Evolutionary conservation across 1,139 yeast genomes (phyloP).

Genomic region (Blastobotrys capitulatus): DNA sequence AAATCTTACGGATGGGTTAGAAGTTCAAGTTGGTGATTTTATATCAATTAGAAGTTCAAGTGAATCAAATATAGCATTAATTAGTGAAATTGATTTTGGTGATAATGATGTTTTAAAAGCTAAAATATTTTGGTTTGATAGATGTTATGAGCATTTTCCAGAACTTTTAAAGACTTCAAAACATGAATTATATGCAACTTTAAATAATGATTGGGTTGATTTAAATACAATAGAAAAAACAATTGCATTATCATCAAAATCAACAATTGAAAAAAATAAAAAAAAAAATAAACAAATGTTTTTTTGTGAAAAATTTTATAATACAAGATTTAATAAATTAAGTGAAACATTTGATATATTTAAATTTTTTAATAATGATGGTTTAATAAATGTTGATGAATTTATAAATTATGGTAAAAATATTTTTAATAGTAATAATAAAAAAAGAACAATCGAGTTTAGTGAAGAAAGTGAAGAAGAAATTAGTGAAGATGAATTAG

Average conservation of each 20-base stretch:
- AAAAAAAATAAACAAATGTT: background rate
- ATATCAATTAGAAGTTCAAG: background rate
- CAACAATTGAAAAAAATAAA: background rate
- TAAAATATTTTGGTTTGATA: background rate
- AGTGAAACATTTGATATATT: background rate
- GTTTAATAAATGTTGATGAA: background rate
- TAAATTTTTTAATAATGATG: background rate
- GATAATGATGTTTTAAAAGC: background rate
- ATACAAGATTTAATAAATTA: background rate
- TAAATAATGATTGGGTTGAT: constrained; percentile 3
- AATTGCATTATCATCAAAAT: background rate
- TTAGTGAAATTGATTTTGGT: background rate
- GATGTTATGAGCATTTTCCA: no score
- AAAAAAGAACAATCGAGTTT: background rate
- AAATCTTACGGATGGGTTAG: background rate
- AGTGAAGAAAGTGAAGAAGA: background rate
- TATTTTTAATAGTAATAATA: background rate
- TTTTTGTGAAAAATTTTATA: background rate
- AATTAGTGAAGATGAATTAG: background rate
- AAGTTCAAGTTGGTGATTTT: constrained; percentile 1
- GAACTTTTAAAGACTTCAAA: background rate
- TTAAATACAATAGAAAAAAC: background rate
- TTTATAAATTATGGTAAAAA: background rate
- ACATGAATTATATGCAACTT: constrained; percentile 4
- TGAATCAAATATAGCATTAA: background rate